phyloP scores from a whole-genome alignment of 139 green algal genomes.

The Pseudopediastrum boryanum region DNA sequence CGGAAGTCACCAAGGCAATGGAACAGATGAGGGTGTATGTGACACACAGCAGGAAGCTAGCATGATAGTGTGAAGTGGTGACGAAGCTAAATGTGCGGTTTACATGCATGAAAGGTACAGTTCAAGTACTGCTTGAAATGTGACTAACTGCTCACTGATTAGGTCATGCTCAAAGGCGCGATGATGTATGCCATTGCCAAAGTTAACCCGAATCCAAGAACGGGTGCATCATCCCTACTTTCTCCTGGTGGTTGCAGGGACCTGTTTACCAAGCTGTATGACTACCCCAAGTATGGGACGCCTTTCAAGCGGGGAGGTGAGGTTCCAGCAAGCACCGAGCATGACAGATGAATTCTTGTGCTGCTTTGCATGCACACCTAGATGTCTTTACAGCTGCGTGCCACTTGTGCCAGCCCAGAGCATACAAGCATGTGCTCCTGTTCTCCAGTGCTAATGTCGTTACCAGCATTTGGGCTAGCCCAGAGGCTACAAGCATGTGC shows the following conservation, averaged over 20 bases:
- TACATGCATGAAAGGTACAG: too few species aligned
- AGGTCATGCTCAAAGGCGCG: too few species aligned
- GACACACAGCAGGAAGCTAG: too few species aligned
- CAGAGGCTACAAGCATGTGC: background rate
- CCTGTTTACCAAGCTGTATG: conserved; percentile 57
- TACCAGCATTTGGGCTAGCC: background rate
- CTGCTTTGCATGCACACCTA: background rate
- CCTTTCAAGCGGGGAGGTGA: conserved; percentile 65
- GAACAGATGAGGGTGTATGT: background rate
- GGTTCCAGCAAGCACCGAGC: background rate
- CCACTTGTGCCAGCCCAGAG: too few species aligned
- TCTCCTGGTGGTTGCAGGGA: conserved; percentile 31
- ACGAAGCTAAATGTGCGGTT: too few species aligned
- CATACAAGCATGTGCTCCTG: too few species aligned
- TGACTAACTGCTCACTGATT: too few species aligned
- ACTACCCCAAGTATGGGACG: conserved; percentile 78
- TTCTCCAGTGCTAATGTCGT: too few species aligned
- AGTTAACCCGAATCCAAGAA: background rate
- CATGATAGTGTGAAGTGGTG: too few species aligned
- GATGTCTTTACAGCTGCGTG: background rate
- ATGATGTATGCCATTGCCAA: too few species aligned
- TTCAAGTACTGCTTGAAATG: too few species aligned
- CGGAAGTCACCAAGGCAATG: conserved; percentile 4
- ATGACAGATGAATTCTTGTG: too few species aligned
- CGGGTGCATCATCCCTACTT: background rate